Percentiles rank a stretch among this genome's conserved stretches.
These are phyloP conservation scores for Myochromella boudieri DNA, from an alignment of 768 basidiomycete genomes.

Conservation along the genomic window DNA sequence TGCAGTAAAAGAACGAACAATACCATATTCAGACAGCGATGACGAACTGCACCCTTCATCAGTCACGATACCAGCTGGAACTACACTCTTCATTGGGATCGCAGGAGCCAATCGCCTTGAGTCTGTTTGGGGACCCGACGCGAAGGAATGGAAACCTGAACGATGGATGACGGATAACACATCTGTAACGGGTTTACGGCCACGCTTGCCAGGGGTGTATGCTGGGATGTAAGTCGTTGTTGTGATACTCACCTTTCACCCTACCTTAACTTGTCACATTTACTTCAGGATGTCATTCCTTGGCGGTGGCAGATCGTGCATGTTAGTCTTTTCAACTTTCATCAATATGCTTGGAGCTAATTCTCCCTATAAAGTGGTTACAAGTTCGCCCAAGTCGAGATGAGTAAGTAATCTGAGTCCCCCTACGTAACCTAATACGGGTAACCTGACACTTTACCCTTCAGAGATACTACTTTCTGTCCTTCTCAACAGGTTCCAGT, in stretches of 20 bases:
- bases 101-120: constrained; percentile 46
- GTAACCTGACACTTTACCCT: neutral
- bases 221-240: constrained; percentile 42
- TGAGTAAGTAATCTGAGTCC: constrained; percentile 45
- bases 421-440: neutral
- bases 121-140: constrained; percentile 49
- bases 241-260: neutral
- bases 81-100: constrained; percentile 49
- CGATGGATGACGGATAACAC: constrained; percentile 40
- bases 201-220: constrained; percentile 49
- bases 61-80: constrained; percentile 45
- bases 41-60: constrained; percentile 25
- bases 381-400: constrained; percentile 56
- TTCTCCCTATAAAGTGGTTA: constrained; percentile 35
- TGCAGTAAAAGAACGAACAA: constrained; percentile 39
- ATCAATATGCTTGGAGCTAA: neutral
- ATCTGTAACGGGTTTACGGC: constrained; percentile 7
- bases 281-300: constrained; percentile 53
- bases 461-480: constrained; percentile 40
- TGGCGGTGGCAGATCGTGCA: constrained; percentile 52
- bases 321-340: constrained; percentile 35
- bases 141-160: constrained; percentile 53
- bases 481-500: constrained; percentile 34
- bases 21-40: constrained; percentile 34
- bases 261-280: neutral